Base-by-base conservation (phyloP, 495 filamentous ascomycete genomes). In the Lepidopterella palustris region DNA sequence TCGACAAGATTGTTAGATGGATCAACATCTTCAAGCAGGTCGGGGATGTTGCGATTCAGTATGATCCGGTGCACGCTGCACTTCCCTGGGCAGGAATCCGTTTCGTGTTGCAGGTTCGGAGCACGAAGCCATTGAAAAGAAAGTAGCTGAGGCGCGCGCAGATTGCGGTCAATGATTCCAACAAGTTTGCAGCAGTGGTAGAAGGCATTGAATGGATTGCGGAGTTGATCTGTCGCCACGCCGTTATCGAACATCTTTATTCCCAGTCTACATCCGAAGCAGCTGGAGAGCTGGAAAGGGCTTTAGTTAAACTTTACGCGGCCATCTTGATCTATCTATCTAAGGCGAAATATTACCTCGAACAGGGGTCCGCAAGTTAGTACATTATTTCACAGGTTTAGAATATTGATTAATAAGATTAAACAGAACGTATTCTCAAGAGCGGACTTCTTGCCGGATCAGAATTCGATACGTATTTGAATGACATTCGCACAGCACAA, bases 11-110 rank as follows among this genome's bases (percentile, higher is more conserved):
- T 11, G 52, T 70, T 11, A 57, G 21, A 3, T 77, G 72, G 71
- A 59, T 77, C 8, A 57, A 73, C 4, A 74, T 67, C 25, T 78
- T 78, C 61, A 73, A 70, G 49, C 57, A 60, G 10, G 39, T 78
- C 45, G 75, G 75, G 18, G 73, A 78, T 57, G 57, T 70, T 11
- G 69, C 71, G 8, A 58, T 67, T 15, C 70, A 73, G 53, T 70
- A 70, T 53, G 76, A 79, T 62, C 75, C 72, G 11, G 65, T 50
- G 1, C 74, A 79, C 68, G 71, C 72, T 24, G 68, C 70, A 15
- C 62, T 79, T 42, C 75, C 78, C 10, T 79, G 78, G 78, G 77
- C 72, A 5, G 74, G 58, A 9, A 59, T 79, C 11, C 60, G 73
- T 15, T 75, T 77, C 53, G 53, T 78, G 13, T 62, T 79, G 13